Percentiles rank a stretch among this genome's conserved stretches.
phyloP scores from a whole-genome alignment of 2,329 filamentous ascomycete species.

The Tolypocladium cylindrosporum region DNA sequence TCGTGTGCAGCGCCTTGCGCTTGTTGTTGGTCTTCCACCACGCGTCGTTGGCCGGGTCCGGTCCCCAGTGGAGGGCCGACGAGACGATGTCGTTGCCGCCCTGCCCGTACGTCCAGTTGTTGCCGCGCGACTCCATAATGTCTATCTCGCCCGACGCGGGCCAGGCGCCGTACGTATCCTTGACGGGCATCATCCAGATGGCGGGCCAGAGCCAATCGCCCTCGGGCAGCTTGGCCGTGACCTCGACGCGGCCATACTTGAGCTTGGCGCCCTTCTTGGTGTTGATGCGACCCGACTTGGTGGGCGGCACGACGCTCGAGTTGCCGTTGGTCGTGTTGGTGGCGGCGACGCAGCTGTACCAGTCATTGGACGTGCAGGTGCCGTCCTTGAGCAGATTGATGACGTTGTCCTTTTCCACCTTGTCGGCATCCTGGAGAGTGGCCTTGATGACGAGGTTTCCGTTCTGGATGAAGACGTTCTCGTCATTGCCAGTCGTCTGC shows the following conservation, averaged over 20 bases:
- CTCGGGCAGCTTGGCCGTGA: conserved; percentile 62
- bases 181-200: conserved; percentile 80
- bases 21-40: conserved; percentile 83
- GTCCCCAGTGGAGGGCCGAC: conserved; percentile 76
- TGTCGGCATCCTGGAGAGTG: conserved; percentile 59
- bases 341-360: conserved; percentile 51
- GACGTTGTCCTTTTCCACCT: conserved; percentile 55
- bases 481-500: conserved; percentile 58
- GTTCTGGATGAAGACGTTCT: conserved; percentile 65
- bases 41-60: conserved; percentile 58
- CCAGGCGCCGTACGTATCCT: conserved; percentile 66
- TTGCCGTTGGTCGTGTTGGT: conserved; percentile 66
- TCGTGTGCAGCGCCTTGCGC: conserved; percentile 62
- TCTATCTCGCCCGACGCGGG: conserved; percentile 77
- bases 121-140: conserved; percentile 70
- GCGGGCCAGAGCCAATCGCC: conserved; percentile 88
- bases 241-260: conserved; percentile 74
- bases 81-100: conserved; percentile 76
- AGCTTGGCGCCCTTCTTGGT: conserved; percentile 61
- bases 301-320: conserved; percentile 65
- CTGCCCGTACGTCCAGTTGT: conserved; percentile 65
- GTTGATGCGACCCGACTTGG: conserved; percentile 68
- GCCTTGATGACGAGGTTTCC: conserved; percentile 66
- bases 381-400: conserved; percentile 59
- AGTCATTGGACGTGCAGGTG: conserved; percentile 52